Evolutionary conservation across 2,329 filamentous ascomycete genomes (phyloP).

Genomic region (Stylonectria norvegica): DNA sequence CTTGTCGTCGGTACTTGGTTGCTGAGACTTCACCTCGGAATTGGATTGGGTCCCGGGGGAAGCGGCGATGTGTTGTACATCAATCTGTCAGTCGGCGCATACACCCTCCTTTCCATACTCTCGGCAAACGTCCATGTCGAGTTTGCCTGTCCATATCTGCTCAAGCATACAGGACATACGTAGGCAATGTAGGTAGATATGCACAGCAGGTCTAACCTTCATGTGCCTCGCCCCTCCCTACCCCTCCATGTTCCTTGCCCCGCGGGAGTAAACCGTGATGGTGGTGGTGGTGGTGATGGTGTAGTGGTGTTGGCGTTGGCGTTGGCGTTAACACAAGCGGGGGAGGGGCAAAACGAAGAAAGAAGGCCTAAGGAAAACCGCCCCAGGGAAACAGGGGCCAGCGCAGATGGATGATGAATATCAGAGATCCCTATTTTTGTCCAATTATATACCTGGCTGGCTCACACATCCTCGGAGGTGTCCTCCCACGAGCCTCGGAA

Average conservation of each 20-base stretch:
- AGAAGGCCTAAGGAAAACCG: no score
- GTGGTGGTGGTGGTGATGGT: conserved; percentile 10
- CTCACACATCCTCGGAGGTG: conserved; percentile 4
- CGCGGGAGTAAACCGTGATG: no score
- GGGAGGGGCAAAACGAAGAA: conserved; percentile 15
- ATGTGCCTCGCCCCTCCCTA: not conserved
- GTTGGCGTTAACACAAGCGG: conserved; percentile 8
- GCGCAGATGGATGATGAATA: conserved; percentile 6
- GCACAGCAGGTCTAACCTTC: no score
- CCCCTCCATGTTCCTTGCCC: conserved; percentile 8
- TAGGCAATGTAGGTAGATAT: no score
- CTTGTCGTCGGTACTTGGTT: no score
- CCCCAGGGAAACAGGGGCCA: not conserved
- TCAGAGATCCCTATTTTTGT: conserved; percentile 3
- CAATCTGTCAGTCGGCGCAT: not conserved
- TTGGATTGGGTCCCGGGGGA: no score
- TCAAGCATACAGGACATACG: no score
- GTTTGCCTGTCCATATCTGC: no score
- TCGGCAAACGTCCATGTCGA: no score
- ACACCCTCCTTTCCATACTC: not conserved
- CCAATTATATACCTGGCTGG: conserved; percentile 6
- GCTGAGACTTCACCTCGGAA: no score
- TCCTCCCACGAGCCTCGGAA: conserved; percentile 1
- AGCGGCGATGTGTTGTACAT: not conserved
- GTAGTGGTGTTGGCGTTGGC: conserved; percentile 6